Percentiles rank a stretch among this genome's conserved stretches.
phyloP scores from a whole-genome alignment of 306 rosid species.

The Neltuma alba region DNA sequence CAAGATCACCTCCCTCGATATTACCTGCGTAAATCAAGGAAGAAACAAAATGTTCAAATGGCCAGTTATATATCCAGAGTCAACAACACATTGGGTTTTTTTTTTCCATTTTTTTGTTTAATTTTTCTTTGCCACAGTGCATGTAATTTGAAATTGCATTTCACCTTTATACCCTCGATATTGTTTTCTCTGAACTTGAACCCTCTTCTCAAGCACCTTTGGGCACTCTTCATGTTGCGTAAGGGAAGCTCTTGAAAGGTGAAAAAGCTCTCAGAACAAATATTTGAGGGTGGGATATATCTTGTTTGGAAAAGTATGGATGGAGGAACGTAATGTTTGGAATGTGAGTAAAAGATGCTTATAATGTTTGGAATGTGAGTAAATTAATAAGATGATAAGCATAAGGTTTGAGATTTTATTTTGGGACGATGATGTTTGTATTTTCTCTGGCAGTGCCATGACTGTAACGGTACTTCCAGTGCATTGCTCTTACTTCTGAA shows the following conservation, averaged over 20 bases:
- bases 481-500: not conserved
- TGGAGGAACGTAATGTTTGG: not conserved
- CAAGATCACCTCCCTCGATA: not conserved
- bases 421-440: not conserved
- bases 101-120: too few species aligned
- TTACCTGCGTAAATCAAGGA: not conserved
- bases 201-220: not conserved
- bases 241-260: not conserved
- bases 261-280: not conserved
- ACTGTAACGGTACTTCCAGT: not conserved
- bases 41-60: not conserved
- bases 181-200: not conserved
- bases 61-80: too few species aligned
- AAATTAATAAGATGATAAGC: not conserved
- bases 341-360: not conserved
- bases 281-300: not conserved
- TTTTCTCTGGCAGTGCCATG: not conserved
- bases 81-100: too few species aligned
- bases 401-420: not conserved
- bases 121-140: too few species aligned
- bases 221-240: not conserved
- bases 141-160: too few species aligned
- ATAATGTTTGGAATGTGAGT: slow-evolving; percentile 20
- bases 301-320: not conserved
- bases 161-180: not conserved